phyloP scores from a whole-genome alignment of 371 early-diverging fungal species.

The Dichotomocladium elegans region DNA sequence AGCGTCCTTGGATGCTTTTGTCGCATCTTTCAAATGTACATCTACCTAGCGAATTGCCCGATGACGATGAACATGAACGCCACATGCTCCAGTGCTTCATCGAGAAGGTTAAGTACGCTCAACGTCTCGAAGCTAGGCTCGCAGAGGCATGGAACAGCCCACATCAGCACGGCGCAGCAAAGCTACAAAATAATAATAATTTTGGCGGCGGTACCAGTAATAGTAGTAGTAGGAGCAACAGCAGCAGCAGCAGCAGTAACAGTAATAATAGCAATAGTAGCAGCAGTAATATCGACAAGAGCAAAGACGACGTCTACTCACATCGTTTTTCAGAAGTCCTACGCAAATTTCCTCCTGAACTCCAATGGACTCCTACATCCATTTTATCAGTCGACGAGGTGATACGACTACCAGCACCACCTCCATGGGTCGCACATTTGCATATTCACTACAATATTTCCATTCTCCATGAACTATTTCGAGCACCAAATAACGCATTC shows the following conservation, averaged over 20 bases:
- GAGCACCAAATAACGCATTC: constrained; percentile 14
- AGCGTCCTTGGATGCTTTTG: constrained; percentile 34
- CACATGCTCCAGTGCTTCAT: constrained; percentile 1
- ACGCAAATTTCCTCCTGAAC: constrained; percentile 14
- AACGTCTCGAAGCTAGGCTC: constrained; percentile 6
- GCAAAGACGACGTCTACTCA: background rate
- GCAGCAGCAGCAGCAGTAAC: background rate
- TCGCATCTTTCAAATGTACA: constrained; percentile 5
- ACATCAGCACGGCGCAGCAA: background rate
- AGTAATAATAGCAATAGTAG: background rate
- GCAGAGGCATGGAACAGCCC: background rate
- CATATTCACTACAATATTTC: constrained; percentile 22
- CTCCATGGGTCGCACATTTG: constrained; percentile 17
- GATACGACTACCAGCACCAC: constrained; percentile 18
- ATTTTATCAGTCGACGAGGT: constrained; percentile 16
- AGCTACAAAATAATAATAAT: background rate
- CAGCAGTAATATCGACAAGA: background rate
- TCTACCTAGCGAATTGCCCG: background rate
- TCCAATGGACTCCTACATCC: constrained; percentile 29
- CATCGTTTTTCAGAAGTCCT: constrained; percentile 6
- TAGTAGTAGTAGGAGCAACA: background rate
- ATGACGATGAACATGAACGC: constrained; percentile 9
- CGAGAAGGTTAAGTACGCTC: constrained; percentile 2
- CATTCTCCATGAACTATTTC: constrained; percentile 11
- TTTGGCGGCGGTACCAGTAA: background rate